Evolutionary conservation across 345 rosid species (phyloP).

Genomic region (Alliaria petiolata): DNA sequence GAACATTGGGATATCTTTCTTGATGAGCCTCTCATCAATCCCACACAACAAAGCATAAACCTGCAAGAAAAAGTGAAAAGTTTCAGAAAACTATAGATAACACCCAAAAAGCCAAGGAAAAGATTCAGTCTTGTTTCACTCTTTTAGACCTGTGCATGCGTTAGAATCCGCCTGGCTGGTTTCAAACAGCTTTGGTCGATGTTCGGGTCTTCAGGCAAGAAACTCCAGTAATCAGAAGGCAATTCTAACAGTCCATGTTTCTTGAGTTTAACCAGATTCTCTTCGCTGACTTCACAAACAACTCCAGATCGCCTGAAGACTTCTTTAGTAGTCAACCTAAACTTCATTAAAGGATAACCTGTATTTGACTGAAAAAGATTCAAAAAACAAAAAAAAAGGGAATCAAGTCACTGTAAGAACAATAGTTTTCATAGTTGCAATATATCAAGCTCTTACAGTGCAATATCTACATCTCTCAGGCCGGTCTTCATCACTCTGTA

Average conservation of each 20-base stretch:
- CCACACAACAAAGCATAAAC: conserved; percentile 49
- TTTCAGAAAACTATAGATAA: neutral
- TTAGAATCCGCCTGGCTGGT: conserved; percentile 53
- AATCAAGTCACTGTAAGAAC: neutral
- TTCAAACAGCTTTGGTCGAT: conserved; percentile 46
- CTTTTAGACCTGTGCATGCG: conserved; percentile 70
- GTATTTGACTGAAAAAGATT: conserved; percentile 38
- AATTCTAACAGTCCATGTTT: conserved; percentile 31
- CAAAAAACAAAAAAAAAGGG: neutral
- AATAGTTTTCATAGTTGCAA: neutral
- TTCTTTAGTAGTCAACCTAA: conserved; percentile 62
- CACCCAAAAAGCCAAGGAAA: neutral
- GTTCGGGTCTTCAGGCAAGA: conserved; percentile 54
- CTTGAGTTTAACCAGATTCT: conserved; percentile 23
- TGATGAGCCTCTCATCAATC: conserved; percentile 56
- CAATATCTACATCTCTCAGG: conserved; percentile 74
- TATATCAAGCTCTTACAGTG: conserved; percentile 65
- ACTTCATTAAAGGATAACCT: conserved; percentile 76
- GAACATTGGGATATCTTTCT: conserved; percentile 36
- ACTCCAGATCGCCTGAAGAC: conserved; percentile 54
- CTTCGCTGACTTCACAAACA: conserved; percentile 57
- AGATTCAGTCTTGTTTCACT: neutral
- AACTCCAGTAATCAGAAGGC: conserved; percentile 80
- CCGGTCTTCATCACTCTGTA: conserved; percentile 42
- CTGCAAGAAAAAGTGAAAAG: conserved; percentile 33